Evolutionary conservation across 768 basidiomycete species (phyloP).

Genomic region (Phaffia tasmanica): DNA sequence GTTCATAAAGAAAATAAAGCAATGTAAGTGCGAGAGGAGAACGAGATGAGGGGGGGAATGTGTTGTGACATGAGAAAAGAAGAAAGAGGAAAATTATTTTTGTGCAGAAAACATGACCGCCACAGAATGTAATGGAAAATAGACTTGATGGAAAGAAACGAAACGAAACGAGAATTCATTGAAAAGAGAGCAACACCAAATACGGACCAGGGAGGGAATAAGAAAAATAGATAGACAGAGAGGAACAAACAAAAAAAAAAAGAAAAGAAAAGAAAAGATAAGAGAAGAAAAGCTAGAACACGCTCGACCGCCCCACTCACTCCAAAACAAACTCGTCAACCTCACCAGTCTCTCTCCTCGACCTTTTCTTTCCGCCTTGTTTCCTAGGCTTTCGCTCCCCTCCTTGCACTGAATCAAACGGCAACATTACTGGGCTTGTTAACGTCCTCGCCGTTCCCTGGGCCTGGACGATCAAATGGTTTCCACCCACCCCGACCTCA

Average conservation of each 20-base stretch:
- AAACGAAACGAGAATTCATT: too few relatives aligned
- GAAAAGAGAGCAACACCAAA: too few relatives aligned
- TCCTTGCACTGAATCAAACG: neutral
- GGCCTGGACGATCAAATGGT: neutral
- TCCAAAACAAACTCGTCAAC: neutral
- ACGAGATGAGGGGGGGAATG: neutral
- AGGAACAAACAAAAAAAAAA: neutral
- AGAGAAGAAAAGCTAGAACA: too few relatives aligned
- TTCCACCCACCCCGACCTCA: too few relatives aligned
- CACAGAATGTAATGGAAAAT: too few relatives aligned
- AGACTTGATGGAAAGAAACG: too few relatives aligned
- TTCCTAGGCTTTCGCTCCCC: slow-evolving; percentile 6
- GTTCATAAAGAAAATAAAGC: neutral
- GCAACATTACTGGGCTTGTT: neutral
- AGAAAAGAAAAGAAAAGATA: too few relatives aligned
- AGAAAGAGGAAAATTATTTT: neutral
- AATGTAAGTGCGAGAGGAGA: neutral
- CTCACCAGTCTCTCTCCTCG: neutral
- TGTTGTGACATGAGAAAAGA: neutral
- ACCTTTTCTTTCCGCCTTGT: neutral
- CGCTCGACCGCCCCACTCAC: too few relatives aligned
- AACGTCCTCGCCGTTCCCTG: slow-evolving; percentile 1
- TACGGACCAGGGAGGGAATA: too few relatives aligned
- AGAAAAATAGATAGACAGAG: neutral
- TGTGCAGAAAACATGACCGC: too few relatives aligned